These are phyloP conservation scores for Sporobolomyces phaffii DNA, from an alignment of 768 basidiomycete genomes.

Conservation along the genomic window DNA sequence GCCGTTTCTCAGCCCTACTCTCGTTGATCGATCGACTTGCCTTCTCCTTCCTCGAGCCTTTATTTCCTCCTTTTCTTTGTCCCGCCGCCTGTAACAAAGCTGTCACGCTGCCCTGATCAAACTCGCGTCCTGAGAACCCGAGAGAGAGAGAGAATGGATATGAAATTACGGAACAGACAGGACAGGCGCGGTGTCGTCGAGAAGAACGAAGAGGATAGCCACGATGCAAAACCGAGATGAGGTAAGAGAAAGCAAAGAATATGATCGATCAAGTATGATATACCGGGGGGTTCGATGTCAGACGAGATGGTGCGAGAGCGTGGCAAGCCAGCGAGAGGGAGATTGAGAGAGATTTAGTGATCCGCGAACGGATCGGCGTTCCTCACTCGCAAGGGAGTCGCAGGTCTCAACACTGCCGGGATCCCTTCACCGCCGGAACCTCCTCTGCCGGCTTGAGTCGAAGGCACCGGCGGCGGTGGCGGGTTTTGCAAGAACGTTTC, in stretches of 20 bases:
- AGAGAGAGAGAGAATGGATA: no score
- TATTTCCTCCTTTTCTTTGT: neutral
- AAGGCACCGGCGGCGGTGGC: neutral
- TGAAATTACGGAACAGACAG: no score
- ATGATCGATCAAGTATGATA: neutral
- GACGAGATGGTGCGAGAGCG: neutral
- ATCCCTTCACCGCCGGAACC: no score
- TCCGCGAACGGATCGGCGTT: constrained; percentile 28
- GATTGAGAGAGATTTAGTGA: neutral
- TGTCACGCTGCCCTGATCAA: no score
- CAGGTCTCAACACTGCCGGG: constrained; percentile 14
- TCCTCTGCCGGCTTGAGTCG: neutral
- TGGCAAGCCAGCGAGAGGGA: neutral
- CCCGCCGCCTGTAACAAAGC: no score
- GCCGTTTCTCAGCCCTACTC: constrained; percentile 22
- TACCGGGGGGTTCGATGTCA: neutral
- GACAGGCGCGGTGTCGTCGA: no score
- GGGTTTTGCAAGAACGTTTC: neutral
- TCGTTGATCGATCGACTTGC: neutral
- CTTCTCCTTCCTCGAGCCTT: neutral
- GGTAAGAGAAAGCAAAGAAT: neutral
- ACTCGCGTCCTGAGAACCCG: no score
- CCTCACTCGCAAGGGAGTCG: constrained; percentile 11
- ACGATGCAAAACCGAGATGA: neutral
- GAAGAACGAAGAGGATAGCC: neutral